Evolutionary conservation across 495 filamentous ascomycete genomes (phyloP), one percentile per base, ranked within the genome.

Genomic region (Tuber borchii): DNA sequence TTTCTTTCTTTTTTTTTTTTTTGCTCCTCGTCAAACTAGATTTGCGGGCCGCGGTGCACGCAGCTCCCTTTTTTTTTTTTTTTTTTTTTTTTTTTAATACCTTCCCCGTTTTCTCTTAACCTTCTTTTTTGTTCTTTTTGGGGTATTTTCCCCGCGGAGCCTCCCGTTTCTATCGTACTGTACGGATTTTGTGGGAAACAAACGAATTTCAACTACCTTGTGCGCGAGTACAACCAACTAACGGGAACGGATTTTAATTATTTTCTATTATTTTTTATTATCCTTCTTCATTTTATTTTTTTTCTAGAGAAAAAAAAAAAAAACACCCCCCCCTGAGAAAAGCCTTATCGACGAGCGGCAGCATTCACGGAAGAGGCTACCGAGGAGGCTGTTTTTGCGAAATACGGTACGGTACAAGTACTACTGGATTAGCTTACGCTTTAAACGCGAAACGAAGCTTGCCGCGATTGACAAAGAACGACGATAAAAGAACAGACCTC

Each of bases 361-460:
- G 14, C 26, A 65, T 34, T 65, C 34, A 65, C 56, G 26, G 26
- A 65, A 65, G 56, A 34, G 26, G 56, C 56, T 34, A 34, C 14
- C 26, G 3, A 65, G 26, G 26, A 65, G 26, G 26, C 16, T 34
- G 56, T 65, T 65, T 65, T 65, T 34, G 56, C 56, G 5, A n/a
- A 65, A 65, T 65, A 65, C 56, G 56, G 56, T 65, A 65, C 56
- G 56, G 56, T 65, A 34, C 56, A 31, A 34, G 14, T 65, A 31
- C 14, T 31, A 19, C 26, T 65, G 14, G 56, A 26, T 34, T 65
- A 65, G 56, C 56, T 31, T 65, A 31, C 56, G 14, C 56, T 34
- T 65, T 65, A 65, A 65, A 65, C 56, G 56, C 56, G 56, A 65
- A 65, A 65, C 56, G 56, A 65, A 65, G 56, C 56, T 65, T 65